Evolutionary conservation across 768 basidiomycete species (phyloP).

Genomic region (Macrolepiota albuminosa): DNA sequence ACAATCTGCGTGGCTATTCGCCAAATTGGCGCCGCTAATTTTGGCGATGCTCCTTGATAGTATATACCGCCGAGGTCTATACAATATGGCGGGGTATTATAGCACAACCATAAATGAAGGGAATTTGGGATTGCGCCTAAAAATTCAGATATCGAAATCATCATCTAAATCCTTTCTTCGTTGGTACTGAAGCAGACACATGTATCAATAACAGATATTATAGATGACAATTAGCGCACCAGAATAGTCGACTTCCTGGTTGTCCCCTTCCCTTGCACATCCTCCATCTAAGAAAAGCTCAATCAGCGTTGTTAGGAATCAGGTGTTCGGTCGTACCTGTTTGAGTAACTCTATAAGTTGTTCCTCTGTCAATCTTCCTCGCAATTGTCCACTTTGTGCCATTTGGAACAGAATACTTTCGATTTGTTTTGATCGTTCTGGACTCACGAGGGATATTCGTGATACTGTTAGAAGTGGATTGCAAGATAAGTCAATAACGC

Average conservation of each 20-base stretch:
- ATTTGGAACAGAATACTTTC: constrained; percentile 74
- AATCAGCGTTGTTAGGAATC: constrained; percentile 18
- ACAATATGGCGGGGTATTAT: neutral
- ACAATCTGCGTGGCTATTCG: constrained; percentile 1
- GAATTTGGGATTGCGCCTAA: neutral
- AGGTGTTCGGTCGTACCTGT: constrained; percentile 48
- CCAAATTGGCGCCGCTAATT: constrained; percentile 5
- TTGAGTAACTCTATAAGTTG: constrained; percentile 85
- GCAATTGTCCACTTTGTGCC: constrained; percentile 79
- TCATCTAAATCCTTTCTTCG: constrained; percentile 64
- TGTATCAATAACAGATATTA: constrained; percentile 1
- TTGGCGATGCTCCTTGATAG: neutral
- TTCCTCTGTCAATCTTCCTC: constrained; percentile 69
- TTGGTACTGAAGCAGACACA: constrained; percentile 41
- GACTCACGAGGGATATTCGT: constrained; percentile 83
- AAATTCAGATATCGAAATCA: constrained; percentile 50
- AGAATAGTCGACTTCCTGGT: constrained; percentile 57
- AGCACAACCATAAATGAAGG: neutral
- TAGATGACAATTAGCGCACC: constrained; percentile 28
- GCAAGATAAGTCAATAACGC: constrained; percentile 3
- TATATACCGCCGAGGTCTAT: neutral
- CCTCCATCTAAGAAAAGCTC: constrained; percentile 42
- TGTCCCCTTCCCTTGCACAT: constrained; percentile 42
- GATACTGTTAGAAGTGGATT: constrained; percentile 50
- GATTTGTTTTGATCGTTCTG: constrained; percentile 75